Conservation (phyloP, 441 rosid species). For the Oxalis stricta region DNA sequence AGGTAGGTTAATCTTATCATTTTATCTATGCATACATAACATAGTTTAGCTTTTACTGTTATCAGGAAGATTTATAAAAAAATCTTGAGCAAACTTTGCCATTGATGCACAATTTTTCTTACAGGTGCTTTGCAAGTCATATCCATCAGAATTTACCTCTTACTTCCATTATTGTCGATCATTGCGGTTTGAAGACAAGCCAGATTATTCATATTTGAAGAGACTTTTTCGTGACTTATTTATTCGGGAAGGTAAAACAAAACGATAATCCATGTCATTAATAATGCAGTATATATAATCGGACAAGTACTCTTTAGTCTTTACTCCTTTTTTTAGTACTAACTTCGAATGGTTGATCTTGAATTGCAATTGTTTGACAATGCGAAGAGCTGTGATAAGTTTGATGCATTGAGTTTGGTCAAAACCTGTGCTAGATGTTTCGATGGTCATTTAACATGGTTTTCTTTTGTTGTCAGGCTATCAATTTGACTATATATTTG, state of each 20-base stretch:
- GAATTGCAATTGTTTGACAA: too few relatives aligned
- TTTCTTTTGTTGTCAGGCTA: slow-evolving; percentile 58
- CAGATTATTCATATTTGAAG: slow-evolving; percentile 95
- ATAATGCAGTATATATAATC: background rate
- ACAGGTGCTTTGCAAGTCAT: slow-evolving; percentile 89
- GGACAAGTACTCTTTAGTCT: too few relatives aligned
- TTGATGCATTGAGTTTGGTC: background rate
- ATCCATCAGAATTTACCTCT: slow-evolving; percentile 81
- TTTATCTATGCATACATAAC: background rate
- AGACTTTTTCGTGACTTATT: slow-evolving; percentile 94
- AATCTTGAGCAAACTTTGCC: background rate
- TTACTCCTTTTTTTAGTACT: too few relatives aligned
- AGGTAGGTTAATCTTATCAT: slow-evolving; percentile 28
- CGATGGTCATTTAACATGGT: background rate
- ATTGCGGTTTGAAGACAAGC: slow-evolving; percentile 90
- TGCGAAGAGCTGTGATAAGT: background rate
- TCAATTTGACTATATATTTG: slow-evolving; percentile 92
- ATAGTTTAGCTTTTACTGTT: too few relatives aligned
- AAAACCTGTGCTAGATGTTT: background rate
- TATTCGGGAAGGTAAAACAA: slow-evolving; percentile 69
- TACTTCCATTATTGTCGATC: slow-evolving; percentile 92
- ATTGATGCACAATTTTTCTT: background rate
- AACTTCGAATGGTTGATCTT: too few relatives aligned
- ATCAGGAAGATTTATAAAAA: slow-evolving; percentile 1
- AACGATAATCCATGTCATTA: background rate